These are phyloP conservation scores for Lavandula angustifolia DNA, from an alignment of 257 asterid species.

Conservation along the genomic window DNA sequence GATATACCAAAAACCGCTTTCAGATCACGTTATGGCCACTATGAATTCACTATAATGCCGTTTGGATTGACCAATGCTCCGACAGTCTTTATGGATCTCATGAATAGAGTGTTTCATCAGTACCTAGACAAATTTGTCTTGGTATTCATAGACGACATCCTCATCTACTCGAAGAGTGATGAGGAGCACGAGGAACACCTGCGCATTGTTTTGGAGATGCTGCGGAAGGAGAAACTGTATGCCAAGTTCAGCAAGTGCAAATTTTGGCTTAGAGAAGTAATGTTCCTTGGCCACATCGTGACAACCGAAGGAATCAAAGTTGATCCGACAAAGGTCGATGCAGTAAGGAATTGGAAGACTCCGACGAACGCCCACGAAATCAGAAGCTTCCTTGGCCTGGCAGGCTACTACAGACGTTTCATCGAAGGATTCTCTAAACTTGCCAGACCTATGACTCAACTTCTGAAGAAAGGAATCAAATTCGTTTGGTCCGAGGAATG, in stretches of 20 bases:
- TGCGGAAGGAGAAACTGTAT: not conserved
- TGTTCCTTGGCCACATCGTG: no score
- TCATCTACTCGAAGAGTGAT: not conserved
- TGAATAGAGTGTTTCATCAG: not conserved
- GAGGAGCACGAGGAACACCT: not conserved
- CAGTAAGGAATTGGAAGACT: not conserved
- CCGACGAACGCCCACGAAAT: not conserved
- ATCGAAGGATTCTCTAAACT: no score
- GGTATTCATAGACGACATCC: slow-evolving; percentile 1
- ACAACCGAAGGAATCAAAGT: no score
- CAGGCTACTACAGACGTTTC: no score
- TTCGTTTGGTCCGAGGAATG: not conserved
- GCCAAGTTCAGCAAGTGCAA: no score
- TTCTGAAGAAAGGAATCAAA: not conserved
- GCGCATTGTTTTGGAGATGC: not conserved
- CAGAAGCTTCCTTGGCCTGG: not conserved
- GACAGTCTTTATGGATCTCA: not conserved
- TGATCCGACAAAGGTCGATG: no score
- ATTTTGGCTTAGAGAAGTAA: no score
- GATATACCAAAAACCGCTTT: not conserved
- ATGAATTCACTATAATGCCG: not conserved
- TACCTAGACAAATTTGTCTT: not conserved
- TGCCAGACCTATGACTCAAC: no score
- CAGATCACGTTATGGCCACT: not conserved
- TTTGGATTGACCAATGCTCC: not conserved